These are phyloP conservation scores for Trametes pubescens DNA, from an alignment of 1,284 basidiomycete species.

Conservation along the genomic window DNA sequence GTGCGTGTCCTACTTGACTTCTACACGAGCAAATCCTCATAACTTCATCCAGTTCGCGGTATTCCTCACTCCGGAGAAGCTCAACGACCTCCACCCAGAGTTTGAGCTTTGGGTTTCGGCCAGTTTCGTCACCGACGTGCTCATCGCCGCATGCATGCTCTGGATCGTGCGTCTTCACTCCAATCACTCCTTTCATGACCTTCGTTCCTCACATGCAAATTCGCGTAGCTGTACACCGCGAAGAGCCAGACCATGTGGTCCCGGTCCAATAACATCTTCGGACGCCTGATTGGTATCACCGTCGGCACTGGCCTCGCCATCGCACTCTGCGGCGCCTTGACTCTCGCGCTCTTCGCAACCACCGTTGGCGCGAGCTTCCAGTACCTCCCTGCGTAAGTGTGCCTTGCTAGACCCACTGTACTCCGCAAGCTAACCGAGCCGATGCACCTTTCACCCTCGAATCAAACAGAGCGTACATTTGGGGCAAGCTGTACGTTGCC, in stretches of 20 bases:
- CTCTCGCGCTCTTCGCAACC: slow-evolving; percentile 18
- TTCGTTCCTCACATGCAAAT: too few relatives aligned
- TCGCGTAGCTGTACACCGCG: slow-evolving; percentile 8
- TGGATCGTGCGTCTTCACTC: slow-evolving; percentile 28
- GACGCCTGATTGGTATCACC: slow-evolving; percentile 12
- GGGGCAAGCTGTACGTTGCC: slow-evolving; percentile 21
- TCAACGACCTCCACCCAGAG: slow-evolving; percentile 12
- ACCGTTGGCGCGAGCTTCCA: slow-evolving; percentile 21
- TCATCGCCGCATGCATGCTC: slow-evolving; percentile 34
- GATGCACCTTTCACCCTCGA: too few relatives aligned
- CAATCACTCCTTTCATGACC: not conserved
- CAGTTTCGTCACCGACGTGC: slow-evolving; percentile 31
- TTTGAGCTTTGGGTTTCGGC: slow-evolving; percentile 30
- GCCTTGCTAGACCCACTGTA: too few relatives aligned
- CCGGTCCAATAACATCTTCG: slow-evolving; percentile 13
- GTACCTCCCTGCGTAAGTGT: slow-evolving; percentile 21
- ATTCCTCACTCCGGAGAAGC: slow-evolving; percentile 2
- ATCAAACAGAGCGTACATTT: slow-evolving; percentile 19
- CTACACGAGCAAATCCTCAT: not conserved
- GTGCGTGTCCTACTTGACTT: not conserved
- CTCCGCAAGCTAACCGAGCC: not conserved
- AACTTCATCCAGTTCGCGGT: slow-evolving; percentile 5
- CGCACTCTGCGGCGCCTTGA: slow-evolving; percentile 18
- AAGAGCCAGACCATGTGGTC: slow-evolving; percentile 17
- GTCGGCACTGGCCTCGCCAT: slow-evolving; percentile 16